Evolutionary conservation across 148 eudicot species (phyloP).

Genomic region (Vaccinium darrowii): DNA sequence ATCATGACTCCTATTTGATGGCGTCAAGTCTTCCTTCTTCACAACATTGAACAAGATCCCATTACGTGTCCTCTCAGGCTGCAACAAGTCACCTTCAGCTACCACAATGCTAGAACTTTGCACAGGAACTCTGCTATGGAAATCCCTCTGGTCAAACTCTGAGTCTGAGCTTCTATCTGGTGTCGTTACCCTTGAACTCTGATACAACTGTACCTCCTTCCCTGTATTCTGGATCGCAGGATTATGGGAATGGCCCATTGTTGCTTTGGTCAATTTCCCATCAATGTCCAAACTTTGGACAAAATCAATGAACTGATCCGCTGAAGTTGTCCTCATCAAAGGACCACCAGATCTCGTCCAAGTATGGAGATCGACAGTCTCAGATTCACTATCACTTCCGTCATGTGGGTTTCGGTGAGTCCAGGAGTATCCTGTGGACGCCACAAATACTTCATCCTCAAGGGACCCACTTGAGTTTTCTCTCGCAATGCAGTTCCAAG

Average conservation of each 20-base stretch:
- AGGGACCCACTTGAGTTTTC: constrained; percentile 94
- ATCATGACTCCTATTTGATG: constrained; percentile 56
- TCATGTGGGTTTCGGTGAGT: constrained; percentile 43
- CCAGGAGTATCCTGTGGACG: constrained; percentile 30
- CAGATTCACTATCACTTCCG: constrained; percentile 86
- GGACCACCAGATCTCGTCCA: constrained; percentile 99
- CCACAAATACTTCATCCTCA: constrained; percentile 57
- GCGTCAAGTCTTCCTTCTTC: constrained; percentile 58
- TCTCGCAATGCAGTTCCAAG: constrained; percentile 90
- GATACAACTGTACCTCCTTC: constrained; percentile 30
- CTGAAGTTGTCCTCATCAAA: constrained; percentile 88
- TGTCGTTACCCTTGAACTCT: constrained; percentile 42
- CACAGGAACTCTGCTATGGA: constrained; percentile 19
- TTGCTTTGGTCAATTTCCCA: constrained; percentile 33
- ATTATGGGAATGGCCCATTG: constrained; percentile 36
- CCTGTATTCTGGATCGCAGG: constrained; percentile 28
- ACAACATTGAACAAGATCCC: constrained; percentile 82
- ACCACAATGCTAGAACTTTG: constrained; percentile 56
- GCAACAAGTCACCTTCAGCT: constrained; percentile 74
- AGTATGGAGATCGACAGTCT: constrained; percentile 49
- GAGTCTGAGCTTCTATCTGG: constrained; percentile 51
- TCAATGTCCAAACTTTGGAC: constrained; percentile 68
- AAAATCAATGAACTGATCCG: constrained; percentile 63
- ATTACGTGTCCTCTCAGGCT: constrained; percentile 62
- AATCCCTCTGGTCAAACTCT: constrained; percentile 49